A percentile compares a stretch with the other conserved stretches of the same genome.
phyloP scores from a whole-genome alignment of 2,329 filamentous ascomycete genomes.

The Penicillium crustosum region DNA sequence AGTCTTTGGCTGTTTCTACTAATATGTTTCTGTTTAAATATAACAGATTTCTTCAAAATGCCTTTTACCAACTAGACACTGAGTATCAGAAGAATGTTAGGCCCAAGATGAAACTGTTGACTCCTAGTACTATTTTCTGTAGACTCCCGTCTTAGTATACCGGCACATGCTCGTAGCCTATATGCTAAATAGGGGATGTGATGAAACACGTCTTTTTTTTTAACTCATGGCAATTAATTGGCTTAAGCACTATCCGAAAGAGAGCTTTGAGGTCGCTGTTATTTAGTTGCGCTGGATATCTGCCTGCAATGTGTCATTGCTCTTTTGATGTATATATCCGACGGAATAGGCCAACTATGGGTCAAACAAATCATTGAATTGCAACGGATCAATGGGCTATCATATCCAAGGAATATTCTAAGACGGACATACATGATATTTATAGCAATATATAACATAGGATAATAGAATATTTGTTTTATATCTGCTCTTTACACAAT shows the following conservation, averaged over 20 bases:
- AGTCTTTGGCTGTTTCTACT: neutral
- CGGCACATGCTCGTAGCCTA: neutral
- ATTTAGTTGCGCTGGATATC: neutral
- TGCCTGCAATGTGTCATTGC: neutral
- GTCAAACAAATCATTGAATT: neutral
- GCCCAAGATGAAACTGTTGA: neutral
- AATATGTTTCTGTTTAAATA: neutral
- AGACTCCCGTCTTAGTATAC: neutral
- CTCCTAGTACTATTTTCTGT: neutral
- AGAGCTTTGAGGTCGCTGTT: neutral
- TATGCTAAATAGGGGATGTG: neutral
- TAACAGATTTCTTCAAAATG: too few species aligned
- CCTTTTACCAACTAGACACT: neutral
- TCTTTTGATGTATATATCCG: constrained; percentile 3
- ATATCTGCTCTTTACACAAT: neutral
- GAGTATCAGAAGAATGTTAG: neutral
- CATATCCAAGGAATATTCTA: too few species aligned
- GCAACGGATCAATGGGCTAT: neutral
- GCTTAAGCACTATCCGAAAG: too few species aligned
- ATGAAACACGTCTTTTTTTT: neutral
- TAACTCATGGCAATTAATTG: neutral
- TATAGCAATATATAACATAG: neutral
- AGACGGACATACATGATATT: neutral
- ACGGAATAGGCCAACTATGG: neutral
- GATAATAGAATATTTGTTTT: neutral